Evolutionary conservation across 1,284 basidiomycete species (phyloP).

Genomic region (Marasmius fiardii): DNA sequence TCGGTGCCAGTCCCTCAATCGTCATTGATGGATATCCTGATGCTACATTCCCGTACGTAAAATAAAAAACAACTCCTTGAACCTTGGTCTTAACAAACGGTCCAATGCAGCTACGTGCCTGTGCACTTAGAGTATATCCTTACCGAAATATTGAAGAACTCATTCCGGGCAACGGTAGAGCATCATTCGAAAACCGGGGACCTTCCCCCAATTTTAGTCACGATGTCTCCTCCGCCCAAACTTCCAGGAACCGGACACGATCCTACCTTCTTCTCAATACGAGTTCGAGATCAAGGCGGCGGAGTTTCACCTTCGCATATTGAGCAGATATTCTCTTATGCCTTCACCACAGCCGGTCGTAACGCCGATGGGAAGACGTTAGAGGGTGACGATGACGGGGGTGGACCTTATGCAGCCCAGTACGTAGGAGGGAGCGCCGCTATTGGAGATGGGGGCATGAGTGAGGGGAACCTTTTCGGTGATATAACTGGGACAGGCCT

Average conservation of each 20-base stretch:
- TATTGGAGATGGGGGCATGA: slow-evolving; percentile 46
- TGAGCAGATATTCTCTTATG: slow-evolving; percentile 83
- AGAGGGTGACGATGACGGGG: slow-evolving; percentile 44
- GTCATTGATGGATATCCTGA: slow-evolving; percentile 66
- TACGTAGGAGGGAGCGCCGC: slow-evolving; percentile 68
- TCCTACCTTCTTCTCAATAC: slow-evolving; percentile 63
- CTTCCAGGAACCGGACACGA: slow-evolving; percentile 18
- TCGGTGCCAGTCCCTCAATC: slow-evolving; percentile 69
- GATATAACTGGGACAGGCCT: slow-evolving; percentile 76
- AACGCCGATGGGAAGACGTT: slow-evolving; percentile 28
- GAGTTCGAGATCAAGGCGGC: slow-evolving; percentile 84
- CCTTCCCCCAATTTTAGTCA: slow-evolving; percentile 69
- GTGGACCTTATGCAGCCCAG: slow-evolving; percentile 71
- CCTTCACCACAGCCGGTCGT: slow-evolving; percentile 80
- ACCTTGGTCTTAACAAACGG: slow-evolving; percentile 14
- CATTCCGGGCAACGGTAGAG: slow-evolving; percentile 89
- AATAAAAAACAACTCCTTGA: slow-evolving; percentile 13
- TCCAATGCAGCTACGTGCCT: slow-evolving; percentile 68
- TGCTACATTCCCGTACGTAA: slow-evolving; percentile 73
- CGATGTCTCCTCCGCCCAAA: slow-evolving; percentile 59
- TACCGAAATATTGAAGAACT: slow-evolving; percentile 85
- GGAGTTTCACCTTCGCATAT: slow-evolving; percentile 77
- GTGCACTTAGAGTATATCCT: slow-evolving; percentile 89
- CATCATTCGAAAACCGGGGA: slow-evolving; percentile 49
- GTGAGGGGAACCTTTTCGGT: slow-evolving; percentile 60